Base-by-base conservation (phyloP, 345 rosid genomes). In the Diplotaxis tenuifolia region DNA sequence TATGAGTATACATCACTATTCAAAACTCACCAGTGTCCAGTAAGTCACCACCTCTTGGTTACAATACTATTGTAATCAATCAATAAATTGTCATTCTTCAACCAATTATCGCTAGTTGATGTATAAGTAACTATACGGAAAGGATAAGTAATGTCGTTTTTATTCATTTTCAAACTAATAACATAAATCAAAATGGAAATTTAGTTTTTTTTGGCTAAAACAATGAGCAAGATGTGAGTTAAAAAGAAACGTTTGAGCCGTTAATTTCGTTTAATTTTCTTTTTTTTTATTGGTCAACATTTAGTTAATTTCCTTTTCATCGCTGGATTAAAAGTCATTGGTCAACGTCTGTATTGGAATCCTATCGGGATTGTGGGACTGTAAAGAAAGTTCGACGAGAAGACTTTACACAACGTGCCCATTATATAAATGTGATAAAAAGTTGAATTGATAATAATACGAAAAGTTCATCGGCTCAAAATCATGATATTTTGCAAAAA, bases 251-350 rank as follows among this genome's bases (percentile, higher is more conserved):
- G 15, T 4, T 40, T 42, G n/a, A 42, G 49, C 49, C 16, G 49
- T 42, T 42, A 42, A 14, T 14, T n/a, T 42, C 49, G 16, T 47
- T 23, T 45, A 14, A 42, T 14, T 18, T 42, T 64, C 47, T 25
- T 42, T 42, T n/a, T 16, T 14, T 42, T 42, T 42, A 42, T 42
- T 5, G 49, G 49, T 42, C 49, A 47, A n/a, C 49, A 42, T 14
- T 42, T 15, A 42, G 49, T 65, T 65, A 25, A 25, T 45, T 47
- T 42, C 9, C 2, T 7, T 38, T 20, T 14, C 28, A 4, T 22
- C 29, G 29, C 27, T 38, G 67, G 19, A n/a, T 18, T 12, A 7
- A 28, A 66, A 47, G 70, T 66, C 70, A 40, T 21, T 49, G 70
- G 70, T 66, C 70, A 50, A 50, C 18, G 28, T 50, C 29, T 19